Evolutionary conservation across 176 grass and related monocot genomes (phyloP), one percentile per base, ranked within the genome.

Genomic region (Bonia amplexicaulis): DNA sequence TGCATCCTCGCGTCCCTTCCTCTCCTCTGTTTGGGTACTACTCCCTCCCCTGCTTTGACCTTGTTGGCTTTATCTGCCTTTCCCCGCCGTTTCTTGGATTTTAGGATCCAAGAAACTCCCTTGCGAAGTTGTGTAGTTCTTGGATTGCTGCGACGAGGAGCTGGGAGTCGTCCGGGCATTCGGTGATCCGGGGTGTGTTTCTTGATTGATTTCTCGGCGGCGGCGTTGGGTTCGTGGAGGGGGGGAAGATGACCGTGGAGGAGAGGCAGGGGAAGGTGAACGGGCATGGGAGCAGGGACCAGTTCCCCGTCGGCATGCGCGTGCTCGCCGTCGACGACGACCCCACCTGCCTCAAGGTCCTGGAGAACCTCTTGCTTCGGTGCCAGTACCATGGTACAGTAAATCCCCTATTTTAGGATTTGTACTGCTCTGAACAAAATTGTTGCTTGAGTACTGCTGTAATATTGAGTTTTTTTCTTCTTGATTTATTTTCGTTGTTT

Each of bases 291-390:
- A 77, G 29, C 4, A 63, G 25, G 73, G 89, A 94, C 44, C 82
- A 94, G 80, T 94, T 92, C 74, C 93, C 93, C 31, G 78, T 79
- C 16, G 93, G 90, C 80, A 90, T 94, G 87, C 81, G 90, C 55
- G 85, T 94, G 27, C 87, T 94, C 46, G 90, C 84, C 40, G 85
- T 94, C 58, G 93, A 94, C 46, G 93, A 94, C 40, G 88, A 90
- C 79, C 73, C 66, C n/a, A 85, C 81, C 72, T 88, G 90, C 85
- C 93, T 94, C 60, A 82, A 67, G 71, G 26, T 94, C 25, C 87
- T 94, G 59, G 79, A 85, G 80, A 79, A 66, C 66, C 75, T 92
- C 59, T 53, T 94, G 22, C 57, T 1, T 13, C 80, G 63, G 35
- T 94, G 93, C 81, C 20, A 88, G 51, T 94, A 94, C 20, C 74